Base-by-base conservation (phyloP, 495 filamentous ascomycete species). In the Penicillium alfredii region DNA sequence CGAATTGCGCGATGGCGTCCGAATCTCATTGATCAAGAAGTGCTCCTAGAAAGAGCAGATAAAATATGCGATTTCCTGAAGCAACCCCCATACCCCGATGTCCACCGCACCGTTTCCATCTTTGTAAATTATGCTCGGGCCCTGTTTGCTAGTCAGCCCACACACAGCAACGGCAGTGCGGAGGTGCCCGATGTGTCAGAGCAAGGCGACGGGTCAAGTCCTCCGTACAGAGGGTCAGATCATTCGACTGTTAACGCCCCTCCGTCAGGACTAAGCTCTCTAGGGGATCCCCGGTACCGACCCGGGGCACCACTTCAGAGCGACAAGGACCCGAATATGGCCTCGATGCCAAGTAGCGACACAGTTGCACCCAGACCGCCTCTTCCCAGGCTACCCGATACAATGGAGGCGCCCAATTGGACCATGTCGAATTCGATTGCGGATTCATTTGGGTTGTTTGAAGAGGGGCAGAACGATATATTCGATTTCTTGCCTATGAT, bases 401-500 rank as follows among this genome's bases (percentile, higher is more conserved):
- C 56, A 14, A 59, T 68, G 51, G 60, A 68, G 20, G 60, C 55
- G 8, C 64, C 64, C 2, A 68, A 59, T 30, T 68, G 64, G 64
- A 62, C 58, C 8, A 46, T 68, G 35, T 66, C 61, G 0, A 62
- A 61, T 32, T 56, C 64, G 0, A 66, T 68, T 39, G 62, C 64
- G 9, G 61, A 68, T 24, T 68, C 64, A 3, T 68, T 68, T 36
- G 64, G 63, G 8, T 49, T 68, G n/a, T 68, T 68, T 23, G 64
- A 68, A 23, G 64, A 68, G 33, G 64, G 56, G 2, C 64, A 68
- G 38, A 66, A 62, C 30, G 64, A 68, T 31, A 55, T 68, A 16
- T 68, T 68, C 44, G 64, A 68, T 35, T 68, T 68, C 35, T 44
- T 68, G 18, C 64, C 61, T 12, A 58, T 57, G 38, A 64, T 66